Evolutionary conservation across 176 grass and related monocot genomes (phyloP).

Genomic region (Musa troglodytarum): DNA sequence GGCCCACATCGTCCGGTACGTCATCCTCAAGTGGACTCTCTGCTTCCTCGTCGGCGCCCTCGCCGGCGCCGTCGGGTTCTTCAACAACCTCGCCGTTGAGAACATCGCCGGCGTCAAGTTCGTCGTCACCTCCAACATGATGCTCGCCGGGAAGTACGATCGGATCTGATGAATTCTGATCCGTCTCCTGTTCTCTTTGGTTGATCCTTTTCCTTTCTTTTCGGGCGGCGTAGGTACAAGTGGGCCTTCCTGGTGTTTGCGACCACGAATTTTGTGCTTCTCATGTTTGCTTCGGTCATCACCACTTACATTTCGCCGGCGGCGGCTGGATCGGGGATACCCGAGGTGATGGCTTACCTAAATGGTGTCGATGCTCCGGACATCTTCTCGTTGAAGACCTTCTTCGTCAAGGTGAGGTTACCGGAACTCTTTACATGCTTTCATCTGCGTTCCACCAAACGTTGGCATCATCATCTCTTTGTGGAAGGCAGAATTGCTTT

Average conservation of each 20-base stretch:
- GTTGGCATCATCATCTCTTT: neutral
- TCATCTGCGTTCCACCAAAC: neutral
- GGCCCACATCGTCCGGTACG: conserved; percentile 53
- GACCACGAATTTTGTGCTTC: conserved; percentile 53
- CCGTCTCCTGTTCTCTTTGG: neutral
- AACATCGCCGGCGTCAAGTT: conserved; percentile 87
- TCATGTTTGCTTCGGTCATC: conserved; percentile 59
- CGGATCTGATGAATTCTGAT: neutral
- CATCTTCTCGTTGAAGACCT: conserved; percentile 72
- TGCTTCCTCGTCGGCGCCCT: conserved; percentile 71
- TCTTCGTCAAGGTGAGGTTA: conserved; percentile 65
- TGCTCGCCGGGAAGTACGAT: conserved; percentile 48
- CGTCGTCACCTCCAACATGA: conserved; percentile 75
- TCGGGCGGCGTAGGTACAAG: conserved; percentile 30
- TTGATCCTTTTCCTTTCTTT: neutral
- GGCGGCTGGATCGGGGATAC: conserved; percentile 84
- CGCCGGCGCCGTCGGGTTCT: conserved; percentile 45
- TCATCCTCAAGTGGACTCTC: conserved; percentile 75
- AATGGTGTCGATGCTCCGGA: conserved; percentile 84
- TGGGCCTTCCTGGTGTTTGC: conserved; percentile 64
- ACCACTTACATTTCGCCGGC: conserved; percentile 72
- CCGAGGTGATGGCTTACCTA: conserved; percentile 83
- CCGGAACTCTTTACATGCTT: neutral
- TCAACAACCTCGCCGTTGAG: conserved; percentile 82
- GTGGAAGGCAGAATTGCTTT: neutral